Evolutionary conservation across 1,284 basidiomycete species (phyloP).

Genomic region (Puccinia polysora): DNA sequence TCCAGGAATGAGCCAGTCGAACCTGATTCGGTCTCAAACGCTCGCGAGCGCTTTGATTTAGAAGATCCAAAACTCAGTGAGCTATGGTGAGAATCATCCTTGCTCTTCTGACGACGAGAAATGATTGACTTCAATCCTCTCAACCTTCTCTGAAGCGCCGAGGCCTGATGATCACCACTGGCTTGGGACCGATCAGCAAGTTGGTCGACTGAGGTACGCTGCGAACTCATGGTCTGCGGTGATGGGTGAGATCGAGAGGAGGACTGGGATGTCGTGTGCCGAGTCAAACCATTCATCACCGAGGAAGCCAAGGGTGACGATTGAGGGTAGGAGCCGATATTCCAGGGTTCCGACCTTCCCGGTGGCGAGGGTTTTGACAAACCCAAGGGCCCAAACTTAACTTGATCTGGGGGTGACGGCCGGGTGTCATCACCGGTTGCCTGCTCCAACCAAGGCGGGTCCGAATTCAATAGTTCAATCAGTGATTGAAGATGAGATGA

Average conservation of each 20-base stretch:
- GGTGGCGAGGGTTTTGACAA: not conserved
- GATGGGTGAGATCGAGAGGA: not conserved
- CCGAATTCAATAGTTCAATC: conserved; percentile 10
- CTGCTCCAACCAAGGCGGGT: conserved; percentile 7
- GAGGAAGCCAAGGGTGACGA: too few relatives aligned
- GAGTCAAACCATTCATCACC: not conserved
- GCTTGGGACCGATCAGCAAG: not conserved
- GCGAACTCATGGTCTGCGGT: conserved; percentile 2
- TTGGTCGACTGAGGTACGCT: conserved; percentile 3
- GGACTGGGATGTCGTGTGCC: not conserved
- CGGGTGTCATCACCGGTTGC: not conserved
- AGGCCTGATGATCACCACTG: too few relatives aligned
- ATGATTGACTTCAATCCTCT: conserved; percentile 12
- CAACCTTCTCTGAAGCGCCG: conserved; percentile 7
- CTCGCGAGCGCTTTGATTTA: not conserved
- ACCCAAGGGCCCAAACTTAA: conserved; percentile 12
- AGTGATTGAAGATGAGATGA: conserved; percentile 3
- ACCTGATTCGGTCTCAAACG: not conserved
- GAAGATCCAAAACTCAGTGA: not conserved
- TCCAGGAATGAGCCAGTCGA: not conserved
- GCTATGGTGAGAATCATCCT: not conserved
- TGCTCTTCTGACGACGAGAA: not conserved
- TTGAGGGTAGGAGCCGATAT: too few relatives aligned
- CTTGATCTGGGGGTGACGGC: not conserved
- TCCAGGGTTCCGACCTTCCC: too few relatives aligned